Percentiles rank a stretch among this genome's conserved stretches.
Evolutionary conservation across 2,329 filamentous ascomycete genomes (phyloP).

Genomic region (Fragosphaeria purpurea): DNA sequence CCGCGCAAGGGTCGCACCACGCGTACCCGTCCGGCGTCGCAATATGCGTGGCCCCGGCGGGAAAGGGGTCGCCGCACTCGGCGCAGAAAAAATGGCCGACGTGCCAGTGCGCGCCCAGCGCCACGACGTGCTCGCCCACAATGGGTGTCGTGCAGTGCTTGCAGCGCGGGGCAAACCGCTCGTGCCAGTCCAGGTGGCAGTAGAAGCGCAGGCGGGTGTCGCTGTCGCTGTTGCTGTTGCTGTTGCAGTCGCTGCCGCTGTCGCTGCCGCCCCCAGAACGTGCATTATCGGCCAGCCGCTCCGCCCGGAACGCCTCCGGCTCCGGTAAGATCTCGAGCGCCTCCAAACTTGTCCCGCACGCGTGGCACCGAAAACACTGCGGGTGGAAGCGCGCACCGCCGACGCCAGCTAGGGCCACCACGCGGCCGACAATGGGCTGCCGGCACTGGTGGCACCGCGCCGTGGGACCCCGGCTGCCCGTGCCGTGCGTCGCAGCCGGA

Average conservation of each 20-base stretch:
- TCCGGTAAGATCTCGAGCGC: slow-evolving; percentile 95
- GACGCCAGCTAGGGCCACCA: slow-evolving; percentile 70
- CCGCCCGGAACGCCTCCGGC: slow-evolving; percentile 59
- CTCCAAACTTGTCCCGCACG: slow-evolving; percentile 80
- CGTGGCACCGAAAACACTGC: slow-evolving; percentile 81
- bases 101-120: slow-evolving; percentile 93
- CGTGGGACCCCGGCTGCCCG: slow-evolving; percentile 38
- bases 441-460: slow-evolving; percentile 78
- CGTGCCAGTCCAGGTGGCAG: slow-evolving; percentile 98
- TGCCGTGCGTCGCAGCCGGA: not conserved
- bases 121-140: slow-evolving; percentile 86
- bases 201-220: slow-evolving; percentile 74
- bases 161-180: slow-evolving; percentile 83
- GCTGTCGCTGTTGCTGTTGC: slow-evolving; percentile 42
- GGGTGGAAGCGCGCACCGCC: slow-evolving; percentile 69
- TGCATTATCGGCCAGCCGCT: slow-evolving; percentile 63
- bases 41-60: slow-evolving; percentile 57
- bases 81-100: slow-evolving; percentile 98
- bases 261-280: slow-evolving; percentile 54
- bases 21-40: slow-evolving; percentile 89
- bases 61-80: slow-evolving; percentile 95
- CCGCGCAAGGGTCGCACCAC: slow-evolving; percentile 92
- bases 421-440: slow-evolving; percentile 77
- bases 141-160: slow-evolving; percentile 96
- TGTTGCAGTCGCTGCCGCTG: slow-evolving; percentile 35